These are phyloP conservation scores for Fusarium floridanum DNA, from an alignment of 2,329 filamentous ascomycete genomes.

Conservation along the genomic window DNA sequence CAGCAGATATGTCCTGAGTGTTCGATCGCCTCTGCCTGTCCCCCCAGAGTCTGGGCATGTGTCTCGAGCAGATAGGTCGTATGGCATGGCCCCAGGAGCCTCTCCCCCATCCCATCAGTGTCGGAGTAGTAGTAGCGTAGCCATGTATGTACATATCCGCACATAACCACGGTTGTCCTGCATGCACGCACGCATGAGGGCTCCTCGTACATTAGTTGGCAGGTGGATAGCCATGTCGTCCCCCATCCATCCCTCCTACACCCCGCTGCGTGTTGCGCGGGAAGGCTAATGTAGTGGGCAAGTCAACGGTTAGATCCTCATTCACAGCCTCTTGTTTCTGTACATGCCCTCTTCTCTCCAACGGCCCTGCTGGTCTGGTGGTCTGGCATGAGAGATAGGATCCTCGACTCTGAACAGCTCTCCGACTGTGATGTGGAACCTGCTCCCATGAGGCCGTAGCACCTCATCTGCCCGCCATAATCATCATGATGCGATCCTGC, in stretches of 20 bases:
- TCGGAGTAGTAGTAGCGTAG: background rate
- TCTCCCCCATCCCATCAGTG: conserved; percentile 33
- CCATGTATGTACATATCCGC: conserved; percentile 39
- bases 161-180: conserved; percentile 39
- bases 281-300: conserved; percentile 50
- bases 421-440: conserved; percentile 16
- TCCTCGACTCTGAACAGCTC: background rate
- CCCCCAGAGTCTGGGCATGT: conserved; percentile 13
- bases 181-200: conserved; percentile 41
- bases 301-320: conserved; percentile 42
- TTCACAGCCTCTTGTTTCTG: conserved; percentile 21
- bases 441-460: conserved; percentile 16
- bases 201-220: conserved; percentile 45
- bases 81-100: conserved; percentile 17
- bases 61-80: conserved; percentile 29
- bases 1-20: conserved; percentile 28
- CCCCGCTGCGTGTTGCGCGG: conserved; percentile 47
- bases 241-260: conserved; percentile 35
- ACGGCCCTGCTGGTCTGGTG: background rate
- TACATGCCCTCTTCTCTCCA: background rate
- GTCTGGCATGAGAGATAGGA: background rate
- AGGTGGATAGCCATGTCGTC: conserved; percentile 43
- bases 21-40: conserved; percentile 10
- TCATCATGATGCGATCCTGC: conserved; percentile 44
- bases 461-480: conserved; percentile 26